Conservation (phyloP, 2,329 filamentous ascomycete genomes). For the Cryphonectria carpinicola region DNA sequence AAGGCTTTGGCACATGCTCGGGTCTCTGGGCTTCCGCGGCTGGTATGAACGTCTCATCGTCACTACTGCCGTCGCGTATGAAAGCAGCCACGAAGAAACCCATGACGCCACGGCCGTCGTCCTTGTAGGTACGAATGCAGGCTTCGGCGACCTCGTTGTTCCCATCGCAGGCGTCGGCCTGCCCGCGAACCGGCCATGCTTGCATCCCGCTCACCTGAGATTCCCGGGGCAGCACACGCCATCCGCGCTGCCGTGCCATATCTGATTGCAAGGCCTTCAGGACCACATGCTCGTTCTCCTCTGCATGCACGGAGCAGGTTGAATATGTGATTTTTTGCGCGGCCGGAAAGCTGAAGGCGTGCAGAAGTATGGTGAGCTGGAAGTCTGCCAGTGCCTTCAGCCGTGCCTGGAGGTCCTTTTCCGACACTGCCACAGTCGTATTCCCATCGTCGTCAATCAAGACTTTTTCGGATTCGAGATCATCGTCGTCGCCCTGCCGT, state of each 20-base stretch:
- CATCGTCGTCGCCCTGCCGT: slow-evolving; percentile 43
- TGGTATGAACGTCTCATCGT: not conserved
- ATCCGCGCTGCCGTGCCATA: slow-evolving; percentile 69
- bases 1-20: not conserved
- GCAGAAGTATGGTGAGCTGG: slow-evolving; percentile 79
- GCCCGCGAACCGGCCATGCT: slow-evolving; percentile 73
- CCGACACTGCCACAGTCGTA: slow-evolving; percentile 55
- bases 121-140: slow-evolving; percentile 82
- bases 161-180: slow-evolving; percentile 51
- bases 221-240: slow-evolving; percentile 73
- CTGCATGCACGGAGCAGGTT: slow-evolving; percentile 84
- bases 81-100: slow-evolving; percentile 96
- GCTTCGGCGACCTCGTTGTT: slow-evolving; percentile 65
- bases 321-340: slow-evolving; percentile 84
- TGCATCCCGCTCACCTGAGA: slow-evolving; percentile 78
- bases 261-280: slow-evolving; percentile 69
- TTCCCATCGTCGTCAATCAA: slow-evolving; percentile 61
- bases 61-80: slow-evolving; percentile 56
- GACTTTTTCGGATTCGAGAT: slow-evolving; percentile 38
- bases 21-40: not conserved
- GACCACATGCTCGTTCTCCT: slow-evolving; percentile 90
- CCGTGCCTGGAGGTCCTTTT: slow-evolving; percentile 63
- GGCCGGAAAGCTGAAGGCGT: slow-evolving; percentile 80
- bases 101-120: slow-evolving; percentile 82
- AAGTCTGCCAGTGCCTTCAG: slow-evolving; percentile 77